phyloP scores from a whole-genome alignment of 257 asterid genomes.

The Lantana camara region DNA sequence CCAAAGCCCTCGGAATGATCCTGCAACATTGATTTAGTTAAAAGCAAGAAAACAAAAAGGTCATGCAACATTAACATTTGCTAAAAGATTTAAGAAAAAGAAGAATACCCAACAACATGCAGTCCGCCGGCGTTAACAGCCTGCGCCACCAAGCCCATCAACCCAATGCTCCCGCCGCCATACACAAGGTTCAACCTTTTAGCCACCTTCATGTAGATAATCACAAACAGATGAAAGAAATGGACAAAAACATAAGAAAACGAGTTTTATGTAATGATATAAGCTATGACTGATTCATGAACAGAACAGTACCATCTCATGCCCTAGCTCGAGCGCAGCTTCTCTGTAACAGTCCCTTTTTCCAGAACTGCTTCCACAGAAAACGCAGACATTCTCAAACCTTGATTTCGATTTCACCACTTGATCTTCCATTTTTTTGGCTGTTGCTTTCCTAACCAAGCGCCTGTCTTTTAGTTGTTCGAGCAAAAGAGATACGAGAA shows the following conservation, averaged over 20 bases:
- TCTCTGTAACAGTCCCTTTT: slow-evolving; percentile 64
- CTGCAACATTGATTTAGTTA: slow-evolving; percentile 31
- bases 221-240: not conserved
- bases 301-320: slow-evolving; percentile 71
- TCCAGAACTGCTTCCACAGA: slow-evolving; percentile 76
- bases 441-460: no score
- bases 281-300: no score
- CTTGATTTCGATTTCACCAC: slow-evolving; percentile 41
- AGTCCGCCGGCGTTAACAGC: slow-evolving; percentile 75
- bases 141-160: slow-evolving; percentile 70
- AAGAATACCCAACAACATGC: slow-evolving; percentile 58
- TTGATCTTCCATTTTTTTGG: not conserved
- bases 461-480: not conserved
- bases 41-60: not conserved
- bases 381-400: slow-evolving; percentile 66
- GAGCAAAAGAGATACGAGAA: not conserved
- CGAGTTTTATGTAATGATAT: no score
- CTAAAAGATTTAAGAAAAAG: not conserved
- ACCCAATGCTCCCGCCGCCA: slow-evolving; percentile 79
- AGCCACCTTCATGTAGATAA: slow-evolving; percentile 50
- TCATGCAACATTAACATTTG: not conserved
- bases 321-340: slow-evolving; percentile 68
- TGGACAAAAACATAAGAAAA: not conserved
- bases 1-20: slow-evolving; percentile 67
- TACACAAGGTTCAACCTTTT: slow-evolving; percentile 70